phyloP scores from a whole-genome alignment of 768 basidiomycete genomes.

The Mrakia frigida region DNA sequence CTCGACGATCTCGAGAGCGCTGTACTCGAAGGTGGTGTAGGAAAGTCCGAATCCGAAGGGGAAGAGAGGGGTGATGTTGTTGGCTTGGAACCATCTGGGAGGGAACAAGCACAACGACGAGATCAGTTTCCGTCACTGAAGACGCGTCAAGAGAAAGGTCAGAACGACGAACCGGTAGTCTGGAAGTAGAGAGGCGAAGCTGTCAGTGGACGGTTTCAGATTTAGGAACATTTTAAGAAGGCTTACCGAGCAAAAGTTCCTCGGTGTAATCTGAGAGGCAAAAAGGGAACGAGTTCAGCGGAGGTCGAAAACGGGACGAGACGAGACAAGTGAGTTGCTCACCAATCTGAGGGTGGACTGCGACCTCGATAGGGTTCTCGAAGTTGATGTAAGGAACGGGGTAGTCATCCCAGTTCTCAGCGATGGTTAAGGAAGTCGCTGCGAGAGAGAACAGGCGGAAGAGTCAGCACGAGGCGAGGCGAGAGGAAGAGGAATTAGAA shows the following conservation, averaged over 20 bases:
- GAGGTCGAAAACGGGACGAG: neutral
- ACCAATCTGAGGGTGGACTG: constrained; percentile 49
- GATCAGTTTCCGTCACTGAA: constrained; percentile 43
- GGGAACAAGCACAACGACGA: constrained; percentile 54
- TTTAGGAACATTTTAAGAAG: neutral
- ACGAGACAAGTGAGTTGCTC: neutral
- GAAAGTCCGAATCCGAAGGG: constrained; percentile 79
- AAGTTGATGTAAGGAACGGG: constrained; percentile 41
- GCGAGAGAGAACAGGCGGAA: constrained; percentile 38
- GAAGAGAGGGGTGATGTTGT: constrained; percentile 48
- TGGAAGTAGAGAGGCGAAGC: neutral
- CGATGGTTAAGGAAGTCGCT: constrained; percentile 69
- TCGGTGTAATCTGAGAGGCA: constrained; percentile 34
- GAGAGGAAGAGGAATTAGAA: neutral
- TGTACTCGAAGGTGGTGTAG: constrained; percentile 76
- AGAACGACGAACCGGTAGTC: neutral
- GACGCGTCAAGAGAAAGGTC: constrained; percentile 45
- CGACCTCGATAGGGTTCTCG: constrained; percentile 40
- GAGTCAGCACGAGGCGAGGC: neutral
- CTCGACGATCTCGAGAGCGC: constrained; percentile 47
- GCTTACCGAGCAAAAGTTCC: constrained; percentile 53
- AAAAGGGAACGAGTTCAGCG: neutral
- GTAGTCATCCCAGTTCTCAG: constrained; percentile 58
- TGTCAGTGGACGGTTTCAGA: neutral
- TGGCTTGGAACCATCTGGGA: constrained; percentile 46